These are phyloP conservation scores for Scheffersomyces coipomensis DNA, from an alignment of 805 yeast genomes.

Conservation along the genomic window DNA sequence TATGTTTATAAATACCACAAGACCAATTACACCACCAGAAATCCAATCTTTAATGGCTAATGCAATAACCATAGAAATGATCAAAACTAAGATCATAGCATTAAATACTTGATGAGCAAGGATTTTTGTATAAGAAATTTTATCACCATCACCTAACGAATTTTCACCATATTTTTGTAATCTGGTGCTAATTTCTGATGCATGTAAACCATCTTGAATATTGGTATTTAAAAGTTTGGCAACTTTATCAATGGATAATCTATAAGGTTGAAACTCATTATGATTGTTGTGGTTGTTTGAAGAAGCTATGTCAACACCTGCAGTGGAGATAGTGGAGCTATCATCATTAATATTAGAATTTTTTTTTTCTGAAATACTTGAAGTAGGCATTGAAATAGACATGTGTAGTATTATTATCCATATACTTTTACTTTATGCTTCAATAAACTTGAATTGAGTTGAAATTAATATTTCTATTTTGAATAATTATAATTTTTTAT, in stretches of 20 bases:
- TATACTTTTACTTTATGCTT: no score
- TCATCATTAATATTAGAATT: background rate
- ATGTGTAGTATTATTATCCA: no score
- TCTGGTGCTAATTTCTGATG: constrained; percentile 10
- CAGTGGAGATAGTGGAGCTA: background rate
- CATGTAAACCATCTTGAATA: constrained; percentile 45
- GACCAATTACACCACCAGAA: constrained; percentile 45
- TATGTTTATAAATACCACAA: constrained; percentile 45
- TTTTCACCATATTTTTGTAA: constrained; percentile 20
- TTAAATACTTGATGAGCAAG: constrained; percentile 37
- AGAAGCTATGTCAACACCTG: background rate
- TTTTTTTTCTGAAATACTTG: constrained; percentile 1
- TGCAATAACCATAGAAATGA: constrained; percentile 37
- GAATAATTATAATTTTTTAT: no score
- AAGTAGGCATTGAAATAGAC: constrained; percentile 1
- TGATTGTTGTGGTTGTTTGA: background rate
- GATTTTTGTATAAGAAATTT: constrained; percentile 25
- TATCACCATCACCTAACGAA: constrained; percentile 27
- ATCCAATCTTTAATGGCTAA: constrained; percentile 39
- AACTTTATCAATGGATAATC: constrained; percentile 34
- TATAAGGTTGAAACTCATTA: constrained; percentile 4
- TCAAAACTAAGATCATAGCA: constrained; percentile 38
- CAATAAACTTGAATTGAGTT: no score
- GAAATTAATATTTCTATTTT: no score
- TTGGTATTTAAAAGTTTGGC: constrained; percentile 40